Percentiles rank a stretch among this genome's conserved stretches.
Conservation (phyloP, 1,139 yeast genomes). For the Sugiyamaella sp. region DNA sequence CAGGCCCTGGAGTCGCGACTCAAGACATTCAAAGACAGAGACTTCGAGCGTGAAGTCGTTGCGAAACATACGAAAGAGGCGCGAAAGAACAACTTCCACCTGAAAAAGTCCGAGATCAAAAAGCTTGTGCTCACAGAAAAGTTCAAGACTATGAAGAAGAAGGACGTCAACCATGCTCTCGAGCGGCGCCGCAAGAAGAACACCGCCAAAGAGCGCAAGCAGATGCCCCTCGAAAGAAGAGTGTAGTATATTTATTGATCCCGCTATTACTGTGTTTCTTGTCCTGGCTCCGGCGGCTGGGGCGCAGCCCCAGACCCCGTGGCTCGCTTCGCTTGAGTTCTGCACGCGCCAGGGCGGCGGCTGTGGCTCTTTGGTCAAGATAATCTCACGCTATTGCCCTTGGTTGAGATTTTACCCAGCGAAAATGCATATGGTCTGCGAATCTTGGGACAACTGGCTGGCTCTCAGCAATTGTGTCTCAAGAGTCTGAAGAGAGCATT, state of each 20-base stretch:
- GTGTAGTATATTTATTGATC: conserved; percentile 14
- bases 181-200: conserved; percentile 94
- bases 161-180: conserved; percentile 84
- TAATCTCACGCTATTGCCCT: no score
- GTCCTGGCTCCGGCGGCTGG: conserved; percentile 2
- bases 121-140: conserved; percentile 86
- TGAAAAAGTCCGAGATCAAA: conserved; percentile 78
- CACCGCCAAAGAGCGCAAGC: conserved; percentile 86
- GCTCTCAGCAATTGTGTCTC: no score
- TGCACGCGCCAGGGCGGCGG: no score
- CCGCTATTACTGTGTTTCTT: neutral
- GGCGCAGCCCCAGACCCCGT: neutral
- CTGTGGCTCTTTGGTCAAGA: no score
- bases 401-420: no score
- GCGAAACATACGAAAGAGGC: conserved; percentile 52
- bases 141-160: conserved; percentile 79
- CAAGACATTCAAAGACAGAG: conserved; percentile 75
- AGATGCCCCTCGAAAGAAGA: conserved; percentile 50
- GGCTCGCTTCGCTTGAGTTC: neutral
- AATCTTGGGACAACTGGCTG: no score
- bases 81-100: conserved; percentile 58
- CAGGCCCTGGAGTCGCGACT: conserved; percentile 69
- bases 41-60: conserved; percentile 68
- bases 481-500: no score
- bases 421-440: no score